These are phyloP conservation scores for Bipolaris bicolor DNA, from an alignment of 2,329 filamentous ascomycete genomes.

Conservation along the genomic window DNA sequence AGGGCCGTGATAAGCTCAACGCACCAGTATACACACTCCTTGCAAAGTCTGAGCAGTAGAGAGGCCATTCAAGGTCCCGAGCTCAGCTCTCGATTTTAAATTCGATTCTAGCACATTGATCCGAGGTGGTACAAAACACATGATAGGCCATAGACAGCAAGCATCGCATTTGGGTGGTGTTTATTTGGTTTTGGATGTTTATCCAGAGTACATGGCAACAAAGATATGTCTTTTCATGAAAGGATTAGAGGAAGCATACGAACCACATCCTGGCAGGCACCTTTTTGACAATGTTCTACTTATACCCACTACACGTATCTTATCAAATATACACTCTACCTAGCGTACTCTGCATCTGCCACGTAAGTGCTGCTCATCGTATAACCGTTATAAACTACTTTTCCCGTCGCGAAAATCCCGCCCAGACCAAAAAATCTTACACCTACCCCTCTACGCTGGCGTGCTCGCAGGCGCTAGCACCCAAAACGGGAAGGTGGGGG, in stretches of 20 bases:
- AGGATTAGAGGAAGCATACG: background rate
- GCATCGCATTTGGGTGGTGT: slow-evolving; percentile 32
- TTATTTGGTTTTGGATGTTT: slow-evolving; percentile 12
- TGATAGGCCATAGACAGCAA: slow-evolving; percentile 18
- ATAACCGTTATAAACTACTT: background rate
- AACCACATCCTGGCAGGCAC: background rate
- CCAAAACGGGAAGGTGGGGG: slow-evolving; percentile 1
- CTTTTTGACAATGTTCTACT: background rate
- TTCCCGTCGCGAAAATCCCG: slow-evolving; percentile 11
- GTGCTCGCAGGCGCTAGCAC: background rate
- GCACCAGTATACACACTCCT: slow-evolving; percentile 85
- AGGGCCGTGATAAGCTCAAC: slow-evolving; percentile 87
- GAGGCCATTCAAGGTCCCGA: background rate
- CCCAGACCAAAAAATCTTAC: slow-evolving; percentile 7
- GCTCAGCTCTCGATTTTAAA: background rate
- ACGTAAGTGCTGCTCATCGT: background rate
- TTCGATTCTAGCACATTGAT: background rate
- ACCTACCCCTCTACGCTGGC: slow-evolving; percentile 18
- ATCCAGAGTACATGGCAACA: background rate
- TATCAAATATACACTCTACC: background rate
- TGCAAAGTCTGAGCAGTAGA: slow-evolving; percentile 55
- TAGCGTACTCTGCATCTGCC: too few relatives aligned
- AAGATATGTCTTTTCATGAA: background rate
- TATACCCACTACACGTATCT: background rate
- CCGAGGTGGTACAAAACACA: slow-evolving; percentile 7